phyloP scores from a whole-genome alignment of 140 eudicot genomes.

The Bidens hawaiensis region DNA sequence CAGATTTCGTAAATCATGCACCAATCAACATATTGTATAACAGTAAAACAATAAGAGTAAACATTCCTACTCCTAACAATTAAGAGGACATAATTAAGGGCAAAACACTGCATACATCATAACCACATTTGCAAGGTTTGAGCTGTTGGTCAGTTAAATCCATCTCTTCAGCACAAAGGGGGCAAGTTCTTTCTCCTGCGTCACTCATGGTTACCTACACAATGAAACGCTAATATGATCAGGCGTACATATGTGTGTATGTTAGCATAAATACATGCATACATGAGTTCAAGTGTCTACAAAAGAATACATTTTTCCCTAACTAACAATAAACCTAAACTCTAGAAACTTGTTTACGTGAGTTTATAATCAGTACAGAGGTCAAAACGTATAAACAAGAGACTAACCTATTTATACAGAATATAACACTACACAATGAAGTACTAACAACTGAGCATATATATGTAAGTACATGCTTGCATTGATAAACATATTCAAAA shows the following conservation, averaged over 20 bases:
- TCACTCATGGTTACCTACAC: constrained; percentile 65
- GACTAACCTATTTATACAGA: no score
- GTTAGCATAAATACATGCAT: background rate
- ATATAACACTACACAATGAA: no score
- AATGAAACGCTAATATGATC: background rate
- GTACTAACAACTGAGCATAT: no score
- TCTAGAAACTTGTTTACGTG: background rate
- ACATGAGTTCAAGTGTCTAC: background rate
- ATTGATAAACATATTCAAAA: no score
- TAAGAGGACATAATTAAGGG: background rate
- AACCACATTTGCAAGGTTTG: constrained; percentile 96
- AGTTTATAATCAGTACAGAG: background rate
- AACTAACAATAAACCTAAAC: constrained; percentile 2
- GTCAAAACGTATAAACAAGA: no score
- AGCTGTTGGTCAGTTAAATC: constrained; percentile 95
- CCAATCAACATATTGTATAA: background rate
- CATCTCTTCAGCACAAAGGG: constrained; percentile 98
- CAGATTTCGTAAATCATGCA: background rate
- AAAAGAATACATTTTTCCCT: constrained; percentile 9
- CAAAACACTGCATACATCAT: constrained; percentile 44
- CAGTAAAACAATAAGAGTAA: background rate
- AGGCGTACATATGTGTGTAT: background rate
- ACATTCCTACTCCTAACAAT: constrained; percentile 4
- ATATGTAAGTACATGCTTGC: no score
- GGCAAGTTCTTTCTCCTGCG: constrained; percentile 90